Percentiles rank a stretch among this genome's conserved stretches.
Conservation (phyloP, 2,329 filamentous ascomycete species). For the Myriosclerotinia duriaeana region DNA sequence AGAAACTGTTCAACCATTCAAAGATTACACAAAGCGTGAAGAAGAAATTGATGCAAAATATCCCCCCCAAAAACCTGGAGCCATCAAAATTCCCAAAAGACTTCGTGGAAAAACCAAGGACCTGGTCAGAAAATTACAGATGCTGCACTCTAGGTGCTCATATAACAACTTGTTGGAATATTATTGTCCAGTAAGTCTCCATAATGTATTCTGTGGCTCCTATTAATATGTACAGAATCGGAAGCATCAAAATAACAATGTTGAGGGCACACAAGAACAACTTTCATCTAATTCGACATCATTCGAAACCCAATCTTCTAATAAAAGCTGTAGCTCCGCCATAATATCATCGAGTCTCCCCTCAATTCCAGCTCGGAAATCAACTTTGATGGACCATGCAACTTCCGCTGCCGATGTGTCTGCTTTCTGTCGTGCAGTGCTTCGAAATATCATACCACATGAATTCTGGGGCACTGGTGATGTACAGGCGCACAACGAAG, state of each 20-base stretch:
- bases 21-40: conserved; percentile 84
- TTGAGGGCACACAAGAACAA: conserved; percentile 20
- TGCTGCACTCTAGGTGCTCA: conserved; percentile 70
- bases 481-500: conserved; percentile 58
- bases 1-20: conserved; percentile 70
- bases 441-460: conserved; percentile 70
- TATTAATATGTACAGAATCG: conserved; percentile 27
- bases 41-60: conserved; percentile 63
- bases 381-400: conserved; percentile 61
- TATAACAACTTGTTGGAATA: conserved; percentile 76
- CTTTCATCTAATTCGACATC: conserved; percentile 31
- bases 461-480: conserved; percentile 69
- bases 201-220: not conserved
- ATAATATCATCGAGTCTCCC: conserved; percentile 30
- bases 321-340: conserved; percentile 1
- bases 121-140: conserved; percentile 67
- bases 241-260: conserved; percentile 3
- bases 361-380: conserved; percentile 40
- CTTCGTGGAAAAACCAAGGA: conserved; percentile 61
- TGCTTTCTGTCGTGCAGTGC: conserved; percentile 77
- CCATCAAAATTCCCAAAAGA: conserved; percentile 57
- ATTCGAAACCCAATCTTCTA: conserved; percentile 33
- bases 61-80: conserved; percentile 28
- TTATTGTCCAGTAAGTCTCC: conserved; percentile 65
- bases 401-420: conserved; percentile 70